Evolutionary conservation across 192 early-diverging fungal genomes (phyloP).

Genomic region (Coemansia brasiliensis): DNA sequence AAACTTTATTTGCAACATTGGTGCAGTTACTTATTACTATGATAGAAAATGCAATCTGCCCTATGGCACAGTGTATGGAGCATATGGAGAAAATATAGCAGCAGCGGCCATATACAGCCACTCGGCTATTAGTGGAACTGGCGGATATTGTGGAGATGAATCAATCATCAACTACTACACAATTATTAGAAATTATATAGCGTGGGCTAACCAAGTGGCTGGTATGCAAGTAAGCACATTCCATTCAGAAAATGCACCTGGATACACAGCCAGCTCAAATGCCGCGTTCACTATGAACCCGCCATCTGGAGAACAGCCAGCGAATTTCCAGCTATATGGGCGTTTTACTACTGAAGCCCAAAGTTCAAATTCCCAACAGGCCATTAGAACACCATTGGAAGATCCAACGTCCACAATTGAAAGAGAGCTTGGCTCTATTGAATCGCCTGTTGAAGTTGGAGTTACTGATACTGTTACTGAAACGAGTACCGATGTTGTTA

Average conservation of each 20-base stretch:
- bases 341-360: background rate
- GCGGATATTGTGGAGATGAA: slow-evolving; percentile 16
- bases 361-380: no score
- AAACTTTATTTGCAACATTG: slow-evolving; percentile 19
- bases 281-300: slow-evolving; percentile 3
- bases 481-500: slow-evolving; percentile 4
- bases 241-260: background rate
- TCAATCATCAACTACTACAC: slow-evolving; percentile 27
- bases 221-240: background rate
- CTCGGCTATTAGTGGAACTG: slow-evolving; percentile 8
- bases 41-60: slow-evolving; percentile 4
- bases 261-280: slow-evolving; percentile 7
- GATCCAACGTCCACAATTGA: no score
- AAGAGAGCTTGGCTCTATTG: no score
- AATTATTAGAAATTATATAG: slow-evolving; percentile 25
- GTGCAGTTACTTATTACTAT: slow-evolving; percentile 1
- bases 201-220: slow-evolving; percentile 13
- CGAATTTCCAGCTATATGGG: background rate
- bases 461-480: background rate
- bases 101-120: slow-evolving; percentile 22
- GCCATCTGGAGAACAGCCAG: background rate
- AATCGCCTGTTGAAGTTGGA: background rate
- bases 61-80: slow-evolving; percentile 16
- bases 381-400: no score
- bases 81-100: background rate